Percentiles rank a stretch among this genome's conserved stretches.
Evolutionary conservation across 371 early-diverging fungal genomes (phyloP).

Genomic region (Nematocida ironsii): DNA sequence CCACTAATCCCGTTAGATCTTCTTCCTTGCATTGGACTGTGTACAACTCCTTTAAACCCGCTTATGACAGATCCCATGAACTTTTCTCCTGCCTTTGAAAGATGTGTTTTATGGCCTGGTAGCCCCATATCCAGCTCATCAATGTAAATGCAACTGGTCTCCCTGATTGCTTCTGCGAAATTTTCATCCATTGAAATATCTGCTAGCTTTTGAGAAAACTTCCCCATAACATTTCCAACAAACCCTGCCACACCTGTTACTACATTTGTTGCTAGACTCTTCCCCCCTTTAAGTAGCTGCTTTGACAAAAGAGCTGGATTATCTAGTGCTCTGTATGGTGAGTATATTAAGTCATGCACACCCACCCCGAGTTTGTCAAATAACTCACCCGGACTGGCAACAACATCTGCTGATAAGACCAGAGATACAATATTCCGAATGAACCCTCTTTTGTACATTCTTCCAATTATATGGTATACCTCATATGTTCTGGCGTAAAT

Average conservation of each 20-base stretch:
- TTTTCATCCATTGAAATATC: conserved; percentile 55
- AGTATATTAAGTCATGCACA: conserved; percentile 54
- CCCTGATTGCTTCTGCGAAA: conserved; percentile 32
- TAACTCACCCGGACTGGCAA: conserved; percentile 53
- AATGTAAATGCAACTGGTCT: conserved; percentile 50
- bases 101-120: conserved; percentile 37
- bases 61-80: conserved; percentile 57
- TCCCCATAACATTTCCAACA: conserved; percentile 48
- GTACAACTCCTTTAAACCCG: conserved; percentile 51
- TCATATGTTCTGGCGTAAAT: conserved; percentile 29
- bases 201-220: conserved; percentile 51
- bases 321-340: conserved; percentile 51
- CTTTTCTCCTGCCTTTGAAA: conserved; percentile 56
- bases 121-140: conserved; percentile 40
- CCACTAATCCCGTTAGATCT: conserved; percentile 48
- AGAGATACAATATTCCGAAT: conserved; percentile 50
- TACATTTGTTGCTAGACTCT: conserved; percentile 54
- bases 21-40: conserved; percentile 55
- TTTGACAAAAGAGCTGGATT: conserved; percentile 52
- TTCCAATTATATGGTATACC: conserved; percentile 29
- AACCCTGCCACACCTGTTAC: conserved; percentile 49
- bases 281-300: conserved; percentile 47
- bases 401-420: conserved; percentile 48
- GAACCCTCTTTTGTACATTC: conserved; percentile 47
- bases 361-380: conserved; percentile 52